Base-by-base conservation (phyloP, 139 green algal genomes). In the Tetradesmus lagerheimii region DNA sequence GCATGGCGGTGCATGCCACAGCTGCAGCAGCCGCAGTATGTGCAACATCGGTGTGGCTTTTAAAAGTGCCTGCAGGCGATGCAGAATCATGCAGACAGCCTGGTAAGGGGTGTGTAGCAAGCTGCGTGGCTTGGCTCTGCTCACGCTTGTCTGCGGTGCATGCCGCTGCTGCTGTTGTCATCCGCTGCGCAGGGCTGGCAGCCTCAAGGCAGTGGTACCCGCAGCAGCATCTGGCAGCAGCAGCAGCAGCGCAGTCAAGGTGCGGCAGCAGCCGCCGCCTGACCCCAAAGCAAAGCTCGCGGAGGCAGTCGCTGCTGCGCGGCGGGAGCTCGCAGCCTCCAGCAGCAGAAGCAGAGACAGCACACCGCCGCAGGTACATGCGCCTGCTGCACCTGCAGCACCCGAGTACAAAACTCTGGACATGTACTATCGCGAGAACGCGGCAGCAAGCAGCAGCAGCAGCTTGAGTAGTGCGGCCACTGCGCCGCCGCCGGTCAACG, bases 221-320 rank as follows among this genome's bases (percentile, higher is more conserved):
- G 12, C 82, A 87, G 82, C 82, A 57, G 57, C 50, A 77, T 34
- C 50, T 47, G 80, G 29, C 53, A 79, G 71, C 77, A 39, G 76
- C 76, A n/a, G 25, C 77, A 39, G 77, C 77, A 31, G n/a, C 29
- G 45, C 85, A 80, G 85, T 45, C 34, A 38, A 27, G 53, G 71
- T n/a, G 31, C 6, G 8, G 75, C 64, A 34, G 86, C 76, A 35
- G 27, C 76, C 20, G 86, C 76, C 50, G 86, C 76, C 86, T 79
- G 87, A 91, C 88, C 39, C 87, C 2, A 92, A 90, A 50, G 62
- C 91, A 77, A 88, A 93, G 91, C 76, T 95, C 20, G 83, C 78
- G 5, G 91, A 93, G 43, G 84, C 77, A 12, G 79, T 80, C 0
- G 93, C 93, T 35, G 91, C 88, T 47, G 90, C 88, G 38, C 83